phyloP scores from a whole-genome alignment of 768 basidiomycete genomes.

The Mycena epipterygia region DNA sequence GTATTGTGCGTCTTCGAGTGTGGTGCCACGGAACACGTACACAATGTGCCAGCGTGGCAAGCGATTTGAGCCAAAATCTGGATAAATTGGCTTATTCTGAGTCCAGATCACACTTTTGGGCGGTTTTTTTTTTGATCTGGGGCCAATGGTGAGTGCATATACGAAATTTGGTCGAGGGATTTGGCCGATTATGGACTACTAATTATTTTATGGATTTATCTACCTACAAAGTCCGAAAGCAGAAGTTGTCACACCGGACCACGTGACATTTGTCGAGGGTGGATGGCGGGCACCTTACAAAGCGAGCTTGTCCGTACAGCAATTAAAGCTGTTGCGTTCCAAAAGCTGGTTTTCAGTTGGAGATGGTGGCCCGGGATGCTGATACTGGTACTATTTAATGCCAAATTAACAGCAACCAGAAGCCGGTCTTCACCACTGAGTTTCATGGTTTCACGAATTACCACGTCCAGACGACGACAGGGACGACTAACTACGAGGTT shows the following conservation, averaged over 20 bases:
- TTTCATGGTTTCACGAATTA: too few relatives aligned
- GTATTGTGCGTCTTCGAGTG: not conserved
- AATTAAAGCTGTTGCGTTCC: too few relatives aligned
- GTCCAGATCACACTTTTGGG: not conserved
- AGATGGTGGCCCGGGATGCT: too few relatives aligned
- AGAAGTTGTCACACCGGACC: not conserved
- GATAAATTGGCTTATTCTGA: not conserved
- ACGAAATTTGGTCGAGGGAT: not conserved
- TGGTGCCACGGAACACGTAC: not conserved
- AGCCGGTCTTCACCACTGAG: too few relatives aligned
- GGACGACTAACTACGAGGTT: too few relatives aligned
- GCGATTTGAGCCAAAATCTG: not conserved
- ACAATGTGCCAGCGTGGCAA: not conserved
- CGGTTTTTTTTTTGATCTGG: not conserved
- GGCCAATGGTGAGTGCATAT: not conserved
- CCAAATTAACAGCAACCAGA: too few relatives aligned
- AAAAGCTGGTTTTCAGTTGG: too few relatives aligned
- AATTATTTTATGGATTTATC: not conserved
- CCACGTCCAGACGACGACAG: too few relatives aligned
- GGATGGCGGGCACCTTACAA: not conserved
- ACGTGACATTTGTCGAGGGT: constrained; percentile 1
- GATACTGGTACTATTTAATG: too few relatives aligned
- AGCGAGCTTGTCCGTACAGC: too few relatives aligned
- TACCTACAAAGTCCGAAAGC: not conserved
- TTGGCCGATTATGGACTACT: not conserved